Evolutionary conservation across 495 filamentous ascomycete genomes (phyloP), one percentile per base, ranked within the genome.

Genomic region (Immersiella caudata): DNA sequence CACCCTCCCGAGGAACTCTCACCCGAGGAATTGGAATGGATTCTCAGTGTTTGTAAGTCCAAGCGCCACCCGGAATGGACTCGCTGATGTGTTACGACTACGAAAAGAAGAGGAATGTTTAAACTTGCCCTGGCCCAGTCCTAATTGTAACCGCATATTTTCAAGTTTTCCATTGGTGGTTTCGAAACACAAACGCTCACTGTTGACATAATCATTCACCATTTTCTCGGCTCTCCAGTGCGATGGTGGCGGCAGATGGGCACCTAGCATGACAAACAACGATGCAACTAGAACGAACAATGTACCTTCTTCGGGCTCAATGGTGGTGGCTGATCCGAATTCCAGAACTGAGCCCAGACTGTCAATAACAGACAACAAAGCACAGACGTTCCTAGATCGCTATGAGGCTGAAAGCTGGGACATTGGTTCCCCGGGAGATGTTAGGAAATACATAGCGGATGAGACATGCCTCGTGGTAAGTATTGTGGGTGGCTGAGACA

Each of bases 401-500:
- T 46, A 18, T 18, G 40, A 46, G 16, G 40, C 40, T 46, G 40
- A 46, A 46, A 14, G 40, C 14, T 12, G 40, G 40, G 40, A 12
- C 40, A 46, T 46, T 12, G 40, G 40, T 46, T 46, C 40, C 40
- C 40, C 40, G 14, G 40, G 40, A 46, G 40, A 46, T 46, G 40
- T 14, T 14, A 14, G 40, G 11, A 46, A 46, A 3, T 8, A 8
- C 29, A 33, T 8, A 33, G 29, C 29, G 8, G n/a, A 6, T n/a
- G 14, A 55, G 52, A 55, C 52, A 55, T 55, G 14, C 20, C 52
- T 26, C 52, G 52, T 55, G 52, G 52, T n/a, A n/a, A 26, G 3
- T 24, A 11, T 26, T 22, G 6, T n/a, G 40, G 40, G 52, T 22
- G 20, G 52, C 49, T 52, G 21, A 52, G 16, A 52, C 49, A 52